These are phyloP conservation scores for Rhizophora mangle DNA, from an alignment of 345 rosid species.

Conservation along the genomic window DNA sequence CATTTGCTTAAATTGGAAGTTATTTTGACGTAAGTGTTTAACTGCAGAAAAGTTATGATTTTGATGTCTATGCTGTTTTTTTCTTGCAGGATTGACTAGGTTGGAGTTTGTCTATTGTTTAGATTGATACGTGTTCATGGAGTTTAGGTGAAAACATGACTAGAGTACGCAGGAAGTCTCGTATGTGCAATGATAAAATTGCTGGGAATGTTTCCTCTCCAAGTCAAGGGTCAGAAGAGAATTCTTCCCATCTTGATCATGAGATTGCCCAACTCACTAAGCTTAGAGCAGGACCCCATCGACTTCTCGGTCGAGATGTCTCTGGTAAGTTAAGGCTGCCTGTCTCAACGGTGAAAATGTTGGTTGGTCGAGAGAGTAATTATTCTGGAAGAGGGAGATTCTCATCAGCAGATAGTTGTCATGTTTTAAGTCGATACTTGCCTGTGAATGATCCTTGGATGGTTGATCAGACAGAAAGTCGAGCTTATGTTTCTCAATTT, in stretches of 20 bases:
- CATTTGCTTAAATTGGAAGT: no score
- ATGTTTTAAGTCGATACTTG: conserved; percentile 53
- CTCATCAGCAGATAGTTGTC: conserved; percentile 55
- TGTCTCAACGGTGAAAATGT: conserved; percentile 55
- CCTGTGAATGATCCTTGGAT: conserved; percentile 49
- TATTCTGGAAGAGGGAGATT: conserved; percentile 56
- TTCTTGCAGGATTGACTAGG: no score
- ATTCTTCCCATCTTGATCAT: conserved; percentile 33
- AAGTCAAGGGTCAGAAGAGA: conserved; percentile 7
- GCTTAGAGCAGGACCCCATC: conserved; percentile 49
- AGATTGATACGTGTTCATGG: neutral
- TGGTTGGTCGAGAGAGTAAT: conserved; percentile 62
- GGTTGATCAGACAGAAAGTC: conserved; percentile 39
- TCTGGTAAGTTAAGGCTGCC: conserved; percentile 32
- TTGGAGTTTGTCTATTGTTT: no score
- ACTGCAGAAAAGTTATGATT: no score
- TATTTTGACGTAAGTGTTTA: no score
- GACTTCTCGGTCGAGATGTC: conserved; percentile 20
- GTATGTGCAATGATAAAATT: conserved; percentile 26
- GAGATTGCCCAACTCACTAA: conserved; percentile 52
- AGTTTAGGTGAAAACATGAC: conserved; percentile 24
- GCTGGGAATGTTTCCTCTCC: conserved; percentile 1
- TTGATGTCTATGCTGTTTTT: no score
- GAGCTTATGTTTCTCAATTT: conserved; percentile 61
- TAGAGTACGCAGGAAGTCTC: conserved; percentile 17